Evolutionary conservation across 1,284 basidiomycete genomes (phyloP).

Genomic region (Fomes fomentarius): DNA sequence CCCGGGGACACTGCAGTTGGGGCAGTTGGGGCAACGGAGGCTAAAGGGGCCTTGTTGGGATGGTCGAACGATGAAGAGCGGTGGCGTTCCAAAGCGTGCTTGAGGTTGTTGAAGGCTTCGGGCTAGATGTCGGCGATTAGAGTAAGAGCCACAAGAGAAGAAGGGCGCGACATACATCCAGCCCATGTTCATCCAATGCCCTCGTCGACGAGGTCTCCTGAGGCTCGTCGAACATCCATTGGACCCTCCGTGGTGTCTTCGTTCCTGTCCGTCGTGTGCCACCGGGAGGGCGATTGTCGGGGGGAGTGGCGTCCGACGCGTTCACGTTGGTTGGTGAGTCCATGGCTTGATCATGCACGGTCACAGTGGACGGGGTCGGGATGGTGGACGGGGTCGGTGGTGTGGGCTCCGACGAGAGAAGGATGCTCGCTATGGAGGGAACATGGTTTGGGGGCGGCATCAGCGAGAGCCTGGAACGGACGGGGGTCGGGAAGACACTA

Average conservation of each 20-base stretch:
- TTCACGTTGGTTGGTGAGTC: conserved; percentile 17
- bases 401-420: conserved; percentile 14
- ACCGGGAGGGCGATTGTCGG: conserved; percentile 25
- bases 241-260: conserved; percentile 52
- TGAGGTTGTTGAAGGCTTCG: conserved; percentile 52
- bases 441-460: conserved; percentile 24
- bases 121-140: conserved; percentile 40
- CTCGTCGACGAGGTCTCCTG: conserved; percentile 14
- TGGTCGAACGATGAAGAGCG: conserved; percentile 27
- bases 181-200: conserved; percentile 49
- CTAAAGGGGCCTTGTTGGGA: neutral
- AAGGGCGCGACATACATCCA: conserved; percentile 43
- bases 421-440: conserved; percentile 29
- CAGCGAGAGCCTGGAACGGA: conserved; percentile 2
- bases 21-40: conserved; percentile 11
- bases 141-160: neutral
- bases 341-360: conserved; percentile 23
- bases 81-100: conserved; percentile 45
- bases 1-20: conserved; percentile 24
- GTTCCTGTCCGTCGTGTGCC: conserved; percentile 36
- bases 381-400: neutral
- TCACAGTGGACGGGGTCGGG: neutral
- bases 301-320: conserved; percentile 1
- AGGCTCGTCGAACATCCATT: conserved; percentile 42
- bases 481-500: neutral